Evolutionary conservation across 2,329 filamentous ascomycete genomes (phyloP).

Genomic region (Verticillium dahliae): DNA sequence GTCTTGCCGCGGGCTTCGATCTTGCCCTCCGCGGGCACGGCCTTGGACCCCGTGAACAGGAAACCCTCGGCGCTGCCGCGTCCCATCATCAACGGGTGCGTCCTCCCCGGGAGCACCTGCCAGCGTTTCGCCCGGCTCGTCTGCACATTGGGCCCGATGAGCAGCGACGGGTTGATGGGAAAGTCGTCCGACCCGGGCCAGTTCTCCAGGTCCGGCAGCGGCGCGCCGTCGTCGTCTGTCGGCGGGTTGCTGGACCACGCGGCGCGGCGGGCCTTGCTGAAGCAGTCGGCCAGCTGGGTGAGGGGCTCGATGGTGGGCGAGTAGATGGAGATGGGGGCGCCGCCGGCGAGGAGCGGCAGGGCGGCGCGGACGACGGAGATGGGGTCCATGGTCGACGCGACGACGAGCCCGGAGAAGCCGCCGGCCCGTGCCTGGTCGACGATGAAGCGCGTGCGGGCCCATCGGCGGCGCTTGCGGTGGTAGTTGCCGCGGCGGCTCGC

Average conservation of each 20-base stretch:
- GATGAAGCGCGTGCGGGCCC: constrained; percentile 64
- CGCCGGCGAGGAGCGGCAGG: constrained; percentile 75
- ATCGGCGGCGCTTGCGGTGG: constrained; percentile 81
- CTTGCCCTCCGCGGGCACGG: constrained; percentile 70
- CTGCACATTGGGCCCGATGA: constrained; percentile 76
- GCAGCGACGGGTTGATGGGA: constrained; percentile 76
- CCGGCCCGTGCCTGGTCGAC: constrained; percentile 70
- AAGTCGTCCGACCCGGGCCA: constrained; percentile 68
- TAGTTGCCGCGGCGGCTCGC: constrained; percentile 77
- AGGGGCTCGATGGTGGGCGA: constrained; percentile 75
- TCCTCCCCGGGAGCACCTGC: constrained; percentile 88
- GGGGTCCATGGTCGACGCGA: constrained; percentile 78
- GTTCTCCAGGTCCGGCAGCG: constrained; percentile 41
- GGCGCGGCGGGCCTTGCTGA: constrained; percentile 70
- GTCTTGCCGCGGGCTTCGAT: constrained; percentile 79
- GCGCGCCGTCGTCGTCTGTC: constrained; percentile 34
- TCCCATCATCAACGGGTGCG: constrained; percentile 90
- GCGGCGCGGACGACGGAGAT: constrained; percentile 66
- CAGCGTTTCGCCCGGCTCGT: constrained; percentile 71
- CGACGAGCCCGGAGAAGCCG: constrained; percentile 74
- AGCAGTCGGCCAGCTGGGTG: constrained; percentile 71
- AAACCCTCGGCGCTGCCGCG: constrained; percentile 86
- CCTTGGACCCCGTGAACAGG: constrained; percentile 76
- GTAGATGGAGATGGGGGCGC: constrained; percentile 81
- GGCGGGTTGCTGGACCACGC: constrained; percentile 61